Base-by-base conservation (phyloP, 1,139 yeast genomes). In the Nakaseomyces nivariensis region DNA sequence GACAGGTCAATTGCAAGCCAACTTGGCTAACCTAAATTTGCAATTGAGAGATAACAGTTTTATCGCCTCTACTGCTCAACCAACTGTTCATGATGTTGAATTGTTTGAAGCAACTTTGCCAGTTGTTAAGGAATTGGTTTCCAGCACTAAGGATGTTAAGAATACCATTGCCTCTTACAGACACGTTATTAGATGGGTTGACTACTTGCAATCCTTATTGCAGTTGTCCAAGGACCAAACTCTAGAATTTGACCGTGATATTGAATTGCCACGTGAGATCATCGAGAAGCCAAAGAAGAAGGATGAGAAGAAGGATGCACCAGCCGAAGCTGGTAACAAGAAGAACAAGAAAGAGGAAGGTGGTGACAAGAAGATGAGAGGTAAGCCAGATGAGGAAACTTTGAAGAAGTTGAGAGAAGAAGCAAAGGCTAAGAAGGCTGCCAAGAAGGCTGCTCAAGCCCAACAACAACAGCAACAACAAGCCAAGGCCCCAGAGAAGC, bases 121-220 rank as follows among this genome's bases (percentile, higher is more conserved):
- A 48, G 57, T 78, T 51, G 79, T 85, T 36, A 70, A 73, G 52
- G 69, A 73, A 53, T 79, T 88, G 78, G 68, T 74, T 25, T 63
- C 64, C 24, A 52, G 66, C 22, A 58, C 66, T 27, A 72, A 71
- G 52, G 67, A 67, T 50, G 57, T 64, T 43, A 56, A 57, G 50
- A 58, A 56, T 36, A 56, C 56, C 37, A 67, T 78, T 42, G 70
- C 72, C 36, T 82, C 80, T 43, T 79, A 81, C 52, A 85, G 97
- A 76, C 97, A 90, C 69, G 74, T 89, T 54, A 72, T 88, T 56
- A 84, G 97, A 76, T 92, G 97, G 97, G 78, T 79, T 26, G 96
- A 89, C 62, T 77, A 86, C 61, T 72, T 92, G 55, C 97, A 92
- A 72, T 79, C 82, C 65, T 58, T 72, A 34, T 75, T 81, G 42